A percentile compares a stretch with the other conserved stretches of the same genome.
These are phyloP conservation scores for Spencermartinsiella europaea DNA, from an alignment of 805 yeast genomes.

Conservation along the genomic window DNA sequence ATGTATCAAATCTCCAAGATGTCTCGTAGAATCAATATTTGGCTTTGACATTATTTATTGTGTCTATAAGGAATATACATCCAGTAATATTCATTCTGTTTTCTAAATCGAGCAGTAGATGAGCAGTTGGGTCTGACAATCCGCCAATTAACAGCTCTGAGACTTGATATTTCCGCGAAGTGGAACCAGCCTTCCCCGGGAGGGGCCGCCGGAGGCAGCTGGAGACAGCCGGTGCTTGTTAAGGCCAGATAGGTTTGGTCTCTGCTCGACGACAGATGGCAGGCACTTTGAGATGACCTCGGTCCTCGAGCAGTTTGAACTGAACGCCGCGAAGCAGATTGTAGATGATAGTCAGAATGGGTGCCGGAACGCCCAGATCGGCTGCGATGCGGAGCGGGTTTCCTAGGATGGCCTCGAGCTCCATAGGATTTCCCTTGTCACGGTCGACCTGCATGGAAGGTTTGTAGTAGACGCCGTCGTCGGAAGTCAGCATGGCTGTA, in stretches of 20 bases:
- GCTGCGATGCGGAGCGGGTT: slow-evolving; percentile 51
- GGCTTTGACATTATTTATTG: no score
- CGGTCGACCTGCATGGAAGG: slow-evolving; percentile 75
- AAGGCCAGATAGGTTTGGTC: slow-evolving; percentile 8
- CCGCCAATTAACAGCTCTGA: no score
- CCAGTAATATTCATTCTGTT: no score
- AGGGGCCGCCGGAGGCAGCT: background rate
- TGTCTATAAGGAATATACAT: no score
- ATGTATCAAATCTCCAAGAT: no score
- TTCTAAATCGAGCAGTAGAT: no score
- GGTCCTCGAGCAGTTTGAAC: slow-evolving; percentile 52
- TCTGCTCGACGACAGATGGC: slow-evolving; percentile 17
- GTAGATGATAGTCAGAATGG: slow-evolving; percentile 55
- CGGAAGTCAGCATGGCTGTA: slow-evolving; percentile 48
- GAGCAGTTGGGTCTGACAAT: no score
- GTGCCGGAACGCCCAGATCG: slow-evolving; percentile 47
- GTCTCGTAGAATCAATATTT: no score
- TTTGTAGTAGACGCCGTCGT: slow-evolving; percentile 52
- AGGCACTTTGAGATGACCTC: slow-evolving; percentile 44
- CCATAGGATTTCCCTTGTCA: slow-evolving; percentile 61
- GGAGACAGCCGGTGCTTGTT: background rate
- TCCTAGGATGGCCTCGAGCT: slow-evolving; percentile 67
- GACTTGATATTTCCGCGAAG: background rate
- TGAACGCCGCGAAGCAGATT: slow-evolving; percentile 56
- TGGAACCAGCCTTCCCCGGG: background rate